Base-by-base conservation (phyloP, 768 basidiomycete species). In the Russula olivacea region DNA sequence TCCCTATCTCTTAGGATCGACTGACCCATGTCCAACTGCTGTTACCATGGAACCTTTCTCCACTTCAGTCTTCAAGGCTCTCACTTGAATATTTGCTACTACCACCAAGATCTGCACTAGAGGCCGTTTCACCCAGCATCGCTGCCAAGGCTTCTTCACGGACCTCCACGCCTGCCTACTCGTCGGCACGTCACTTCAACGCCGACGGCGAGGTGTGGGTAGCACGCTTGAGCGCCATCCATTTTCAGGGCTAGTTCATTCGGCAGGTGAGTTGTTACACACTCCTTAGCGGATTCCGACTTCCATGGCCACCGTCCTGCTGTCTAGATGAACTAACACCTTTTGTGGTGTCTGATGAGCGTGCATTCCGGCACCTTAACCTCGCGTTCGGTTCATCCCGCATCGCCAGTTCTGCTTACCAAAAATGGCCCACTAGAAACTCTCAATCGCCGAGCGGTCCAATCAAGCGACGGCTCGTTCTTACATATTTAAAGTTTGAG, bases 191-290 rank as follows among this genome's bases (percentile, higher is more conserved):
- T 87, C 83, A 82, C 80, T 82, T 77, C 74, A 83, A 84, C 83
- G 77, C 82, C 80, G 80, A 85, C 81, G 86, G 41, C 78, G 84
- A 85, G 83, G 86, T 88, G 83, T 88, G 84, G 87, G 87, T 86
- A 83, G 81, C 81, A 86, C 83, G 80, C 85, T 87, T 86, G 81
- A 88, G 86, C 85, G 85, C 87, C 86, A 88, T 88, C 87, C 85
- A 87, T 88, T 88, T 88, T 88, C 83, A 87, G 85, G 86, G 86
- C 86, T 86, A 87, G 86, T 87, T 87, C 82, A 85, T 89, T 88
- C 38, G 15, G 38, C 38, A 40, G 38, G 38, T 40, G 38, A 40
- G 38, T 40, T 40, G 38, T 40, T 40, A 40, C 38, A 40, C 38
- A 40, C 38, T 40, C 38, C 38, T 40, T 40, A 40, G 38, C 38